phyloP scores from a whole-genome alignment of 2,329 filamentous ascomycete genomes.

The Chaetomiaceae sp. region DNA sequence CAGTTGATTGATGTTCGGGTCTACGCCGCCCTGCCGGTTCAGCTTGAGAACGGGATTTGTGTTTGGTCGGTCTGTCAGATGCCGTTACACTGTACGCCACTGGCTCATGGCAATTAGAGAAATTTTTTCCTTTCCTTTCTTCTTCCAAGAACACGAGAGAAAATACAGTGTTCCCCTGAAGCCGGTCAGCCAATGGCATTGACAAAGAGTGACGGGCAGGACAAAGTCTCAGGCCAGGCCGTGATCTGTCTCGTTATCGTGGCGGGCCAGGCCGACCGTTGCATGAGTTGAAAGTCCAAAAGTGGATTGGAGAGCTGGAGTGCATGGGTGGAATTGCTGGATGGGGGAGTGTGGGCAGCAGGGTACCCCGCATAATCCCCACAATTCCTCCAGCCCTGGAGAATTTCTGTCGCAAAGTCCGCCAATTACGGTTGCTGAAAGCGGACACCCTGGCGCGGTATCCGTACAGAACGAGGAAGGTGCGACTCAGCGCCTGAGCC shows the following conservation, averaged over 20 bases:
- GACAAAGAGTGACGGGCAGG: neutral
- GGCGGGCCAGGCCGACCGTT: slow-evolving; percentile 6
- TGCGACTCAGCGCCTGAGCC: neutral
- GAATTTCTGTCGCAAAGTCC: slow-evolving; percentile 25
- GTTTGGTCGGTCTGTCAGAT: neutral
- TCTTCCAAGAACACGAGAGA: neutral
- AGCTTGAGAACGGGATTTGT: neutral
- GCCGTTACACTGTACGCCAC: neutral
- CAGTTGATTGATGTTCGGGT: neutral
- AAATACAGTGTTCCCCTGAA: neutral
- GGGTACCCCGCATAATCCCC: slow-evolving; percentile 22
- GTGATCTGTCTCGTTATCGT: neutral
- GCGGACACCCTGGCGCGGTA: neutral
- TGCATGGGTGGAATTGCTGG: neutral
- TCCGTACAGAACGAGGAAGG: slow-evolving; percentile 6
- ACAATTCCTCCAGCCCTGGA: slow-evolving; percentile 27
- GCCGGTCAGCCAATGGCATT: neutral
- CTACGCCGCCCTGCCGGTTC: neutral
- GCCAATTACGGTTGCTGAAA: slow-evolving; percentile 22
- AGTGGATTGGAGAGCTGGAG: slow-evolving; percentile 2
- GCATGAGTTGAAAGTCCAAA: neutral
- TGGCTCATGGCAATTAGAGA: neutral
- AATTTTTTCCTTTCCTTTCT: no score
- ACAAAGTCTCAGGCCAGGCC: neutral
- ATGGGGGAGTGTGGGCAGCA: neutral